Percentiles rank a stretch among this genome's conserved stretches.
phyloP scores from a whole-genome alignment of 108 stramenopile species.

The Fragilaria crotonensis region DNA sequence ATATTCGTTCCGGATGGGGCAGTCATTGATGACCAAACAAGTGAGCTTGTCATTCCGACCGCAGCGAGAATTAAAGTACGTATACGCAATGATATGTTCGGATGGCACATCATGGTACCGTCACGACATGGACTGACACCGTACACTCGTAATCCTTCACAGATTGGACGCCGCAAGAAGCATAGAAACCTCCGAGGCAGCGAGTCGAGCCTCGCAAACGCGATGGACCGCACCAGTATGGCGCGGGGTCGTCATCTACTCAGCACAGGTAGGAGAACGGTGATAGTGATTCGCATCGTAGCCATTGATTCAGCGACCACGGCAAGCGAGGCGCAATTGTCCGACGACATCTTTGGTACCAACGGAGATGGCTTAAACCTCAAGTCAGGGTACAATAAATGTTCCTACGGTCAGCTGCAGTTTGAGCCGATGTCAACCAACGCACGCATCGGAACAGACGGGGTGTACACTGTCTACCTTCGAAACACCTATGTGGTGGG shows the following conservation, averaged over 20 bases:
- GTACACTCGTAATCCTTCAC: too few species aligned
- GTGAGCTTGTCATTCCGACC: not conserved
- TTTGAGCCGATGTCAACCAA: constrained; percentile 1
- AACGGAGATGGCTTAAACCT: constrained; percentile 14
- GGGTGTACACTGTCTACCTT: not conserved
- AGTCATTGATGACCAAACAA: not conserved
- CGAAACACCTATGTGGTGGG: not conserved
- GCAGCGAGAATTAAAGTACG: not conserved
- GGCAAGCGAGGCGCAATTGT: too few species aligned
- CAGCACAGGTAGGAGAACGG: not conserved
- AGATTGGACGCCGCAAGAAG: too few species aligned
- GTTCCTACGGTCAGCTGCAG: constrained; percentile 9
- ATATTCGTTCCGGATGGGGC: not conserved
- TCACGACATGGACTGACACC: too few species aligned
- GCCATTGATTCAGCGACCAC: too few species aligned
- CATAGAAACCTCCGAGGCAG: not conserved
- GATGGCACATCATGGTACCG: not conserved
- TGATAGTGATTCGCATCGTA: too few species aligned
- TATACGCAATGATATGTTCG: not conserved
- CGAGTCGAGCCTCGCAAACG: not conserved
- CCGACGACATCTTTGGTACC: constrained; percentile 23
- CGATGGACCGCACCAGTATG: not conserved
- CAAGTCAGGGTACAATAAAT: constrained; percentile 18
- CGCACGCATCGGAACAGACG: not conserved
- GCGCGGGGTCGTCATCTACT: not conserved